A percentile compares a stretch with the other conserved stretches of the same genome.
phyloP scores from a whole-genome alignment of 495 filamentous ascomycete species.

The Alectoria sarmentosa region DNA sequence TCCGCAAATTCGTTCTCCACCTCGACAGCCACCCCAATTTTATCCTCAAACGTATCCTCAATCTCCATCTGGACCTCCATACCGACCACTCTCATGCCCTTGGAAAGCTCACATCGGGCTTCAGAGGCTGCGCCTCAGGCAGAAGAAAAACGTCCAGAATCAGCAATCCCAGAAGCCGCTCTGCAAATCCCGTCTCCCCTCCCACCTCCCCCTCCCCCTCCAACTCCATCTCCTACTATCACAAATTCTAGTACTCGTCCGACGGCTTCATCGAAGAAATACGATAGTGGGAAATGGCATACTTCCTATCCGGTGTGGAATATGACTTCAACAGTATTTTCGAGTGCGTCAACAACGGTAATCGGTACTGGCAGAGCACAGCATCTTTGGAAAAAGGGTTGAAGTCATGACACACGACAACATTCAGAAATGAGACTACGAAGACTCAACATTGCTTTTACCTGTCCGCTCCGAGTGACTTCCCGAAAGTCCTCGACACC shows the following conservation, averaged over 20 bases:
- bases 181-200: background rate
- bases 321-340: conserved; percentile 15
- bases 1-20: conserved; percentile 49
- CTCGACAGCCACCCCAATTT: conserved; percentile 21
- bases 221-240: conserved; percentile 6
- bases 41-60: no score
- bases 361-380: background rate
- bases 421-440: background rate
- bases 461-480: background rate
- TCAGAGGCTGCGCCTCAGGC: background rate
- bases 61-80: conserved; percentile 7
- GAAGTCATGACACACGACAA: background rate
- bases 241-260: background rate
- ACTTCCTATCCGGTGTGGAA: conserved; percentile 24
- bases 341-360: conserved; percentile 8
- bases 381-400: background rate
- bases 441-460: background rate
- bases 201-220: conserved; percentile 7
- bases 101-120: background rate
- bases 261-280: conserved; percentile 18
- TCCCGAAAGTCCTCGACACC: background rate
- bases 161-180: background rate
- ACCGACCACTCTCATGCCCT: background rate
- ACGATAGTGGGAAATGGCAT: conserved; percentile 22
- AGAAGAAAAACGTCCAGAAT: background rate